Evolutionary conservation across 148 eudicot species (phyloP).

Genomic region (Chenopodium album): DNA sequence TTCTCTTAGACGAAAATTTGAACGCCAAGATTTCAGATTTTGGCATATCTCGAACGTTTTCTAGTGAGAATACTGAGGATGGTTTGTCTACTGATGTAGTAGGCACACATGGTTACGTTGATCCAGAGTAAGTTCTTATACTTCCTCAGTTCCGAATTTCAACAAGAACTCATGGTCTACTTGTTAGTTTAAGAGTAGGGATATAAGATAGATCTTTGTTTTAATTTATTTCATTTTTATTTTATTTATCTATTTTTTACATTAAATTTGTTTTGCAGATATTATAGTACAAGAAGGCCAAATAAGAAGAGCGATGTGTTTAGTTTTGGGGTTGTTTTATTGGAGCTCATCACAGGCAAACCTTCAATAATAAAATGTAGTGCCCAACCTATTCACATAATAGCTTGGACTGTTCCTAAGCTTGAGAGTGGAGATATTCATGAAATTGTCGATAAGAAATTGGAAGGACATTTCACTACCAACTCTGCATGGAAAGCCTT

Average conservation of each 20-base stretch:
- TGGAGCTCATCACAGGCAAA: constrained; percentile 28
- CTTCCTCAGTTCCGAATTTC: no score
- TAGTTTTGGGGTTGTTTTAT: constrained; percentile 25
- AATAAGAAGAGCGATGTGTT: constrained; percentile 5
- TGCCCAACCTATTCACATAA: not conserved
- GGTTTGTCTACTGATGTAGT: not conserved
- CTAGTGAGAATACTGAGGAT: not conserved
- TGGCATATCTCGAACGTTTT: constrained; percentile 8
- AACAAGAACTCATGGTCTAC: not conserved
- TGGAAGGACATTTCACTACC: not conserved
- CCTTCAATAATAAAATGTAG: not conserved
- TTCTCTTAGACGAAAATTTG: constrained; percentile 16
- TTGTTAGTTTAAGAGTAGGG: no score
- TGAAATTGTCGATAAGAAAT: constrained; percentile 14
- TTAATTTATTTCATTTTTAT: no score
- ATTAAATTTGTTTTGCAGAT: no score
- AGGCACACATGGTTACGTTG: constrained; percentile 17
- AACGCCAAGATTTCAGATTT: constrained; percentile 19
- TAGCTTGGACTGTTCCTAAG: constrained; percentile 9
- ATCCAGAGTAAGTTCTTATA: constrained; percentile 15
- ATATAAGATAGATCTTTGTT: not conserved
- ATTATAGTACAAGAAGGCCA: no score
- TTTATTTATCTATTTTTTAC: no score
- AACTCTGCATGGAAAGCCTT: constrained; percentile 11
- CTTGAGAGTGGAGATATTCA: constrained; percentile 23